These are phyloP conservation scores for Dictyophora rubrovolvata DNA, from an alignment of 768 basidiomycete genomes.

Conservation along the genomic window DNA sequence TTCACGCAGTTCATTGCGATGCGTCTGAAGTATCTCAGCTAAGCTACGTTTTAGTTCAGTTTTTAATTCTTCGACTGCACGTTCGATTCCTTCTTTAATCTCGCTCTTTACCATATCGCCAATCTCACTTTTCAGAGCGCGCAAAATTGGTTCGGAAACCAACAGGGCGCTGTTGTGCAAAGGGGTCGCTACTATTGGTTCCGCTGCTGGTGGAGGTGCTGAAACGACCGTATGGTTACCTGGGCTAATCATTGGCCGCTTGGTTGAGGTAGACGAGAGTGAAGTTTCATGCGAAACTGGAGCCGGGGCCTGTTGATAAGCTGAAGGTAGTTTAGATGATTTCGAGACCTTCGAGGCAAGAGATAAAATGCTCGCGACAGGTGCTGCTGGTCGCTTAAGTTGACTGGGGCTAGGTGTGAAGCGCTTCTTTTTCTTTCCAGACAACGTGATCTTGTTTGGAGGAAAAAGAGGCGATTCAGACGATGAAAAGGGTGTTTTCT, in stretches of 20 bases:
- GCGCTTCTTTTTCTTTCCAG: not conserved
- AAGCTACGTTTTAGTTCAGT: not conserved
- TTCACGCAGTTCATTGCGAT: not conserved
- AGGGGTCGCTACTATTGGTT: not conserved
- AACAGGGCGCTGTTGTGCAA: too few relatives aligned
- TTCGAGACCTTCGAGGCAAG: too few relatives aligned
- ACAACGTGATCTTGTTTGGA: not conserved
- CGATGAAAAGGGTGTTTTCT: not conserved
- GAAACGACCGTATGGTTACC: not conserved
- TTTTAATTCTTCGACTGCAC: not conserved
- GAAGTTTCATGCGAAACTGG: not conserved
- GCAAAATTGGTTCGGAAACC: not conserved
- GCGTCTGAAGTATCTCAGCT: not conserved
- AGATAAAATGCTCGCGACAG: too few relatives aligned
- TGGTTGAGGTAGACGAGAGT: not conserved
- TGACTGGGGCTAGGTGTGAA: not conserved
- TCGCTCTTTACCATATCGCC: not conserved
- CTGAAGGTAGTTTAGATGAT: too few relatives aligned
- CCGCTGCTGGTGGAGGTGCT: not conserved
- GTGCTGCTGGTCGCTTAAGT: too few relatives aligned
- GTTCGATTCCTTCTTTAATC: not conserved
- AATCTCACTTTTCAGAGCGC: not conserved
- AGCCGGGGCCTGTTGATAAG: not conserved
- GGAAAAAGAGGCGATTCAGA: not conserved
- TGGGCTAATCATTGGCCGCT: not conserved